A percentile compares a stretch with the other conserved stretches of the same genome.
Evolutionary conservation across 148 eudicot genomes (phyloP).

Genomic region (Amaranthus cruentus): DNA sequence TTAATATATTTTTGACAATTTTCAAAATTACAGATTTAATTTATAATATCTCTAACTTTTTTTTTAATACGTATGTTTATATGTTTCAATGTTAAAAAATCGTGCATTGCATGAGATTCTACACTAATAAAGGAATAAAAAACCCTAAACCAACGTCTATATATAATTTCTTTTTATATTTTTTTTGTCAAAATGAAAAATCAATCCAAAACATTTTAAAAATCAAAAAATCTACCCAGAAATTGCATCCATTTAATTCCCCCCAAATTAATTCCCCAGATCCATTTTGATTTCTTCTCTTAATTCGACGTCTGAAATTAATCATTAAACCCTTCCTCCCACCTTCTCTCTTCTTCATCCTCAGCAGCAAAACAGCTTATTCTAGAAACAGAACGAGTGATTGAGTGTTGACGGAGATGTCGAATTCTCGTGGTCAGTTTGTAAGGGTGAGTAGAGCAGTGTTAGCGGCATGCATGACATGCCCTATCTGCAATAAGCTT

Average conservation of each 20-base stretch:
- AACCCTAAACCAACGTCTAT: too few relatives aligned
- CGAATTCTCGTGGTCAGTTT: slow-evolving; percentile 37
- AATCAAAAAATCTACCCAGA: not conserved
- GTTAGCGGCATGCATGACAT: slow-evolving; percentile 84
- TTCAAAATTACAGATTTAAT: too few relatives aligned
- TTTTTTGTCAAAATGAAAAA: not conserved
- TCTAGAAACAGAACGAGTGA: not conserved
- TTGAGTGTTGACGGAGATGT: slow-evolving; percentile 32
- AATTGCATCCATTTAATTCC: not conserved
- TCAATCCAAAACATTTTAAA: not conserved
- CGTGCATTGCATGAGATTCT: too few relatives aligned
- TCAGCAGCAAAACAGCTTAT: not conserved
- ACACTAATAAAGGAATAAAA: too few relatives aligned
- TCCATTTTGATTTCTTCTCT: slow-evolving; percentile 15
- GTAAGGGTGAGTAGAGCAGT: slow-evolving; percentile 58
- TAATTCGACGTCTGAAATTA: not conserved
- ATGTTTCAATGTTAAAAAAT: too few relatives aligned
- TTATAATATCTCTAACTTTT: too few relatives aligned
- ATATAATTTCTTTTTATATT: too few relatives aligned
- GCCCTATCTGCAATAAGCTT: slow-evolving; percentile 79
- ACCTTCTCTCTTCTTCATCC: not conserved
- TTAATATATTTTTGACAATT: too few relatives aligned
- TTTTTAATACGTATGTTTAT: too few relatives aligned
- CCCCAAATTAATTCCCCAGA: slow-evolving; percentile 9
- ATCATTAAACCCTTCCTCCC: too few relatives aligned